Base-by-base conservation (phyloP, 331 rosid species). In the Saraca asoca region DNA sequence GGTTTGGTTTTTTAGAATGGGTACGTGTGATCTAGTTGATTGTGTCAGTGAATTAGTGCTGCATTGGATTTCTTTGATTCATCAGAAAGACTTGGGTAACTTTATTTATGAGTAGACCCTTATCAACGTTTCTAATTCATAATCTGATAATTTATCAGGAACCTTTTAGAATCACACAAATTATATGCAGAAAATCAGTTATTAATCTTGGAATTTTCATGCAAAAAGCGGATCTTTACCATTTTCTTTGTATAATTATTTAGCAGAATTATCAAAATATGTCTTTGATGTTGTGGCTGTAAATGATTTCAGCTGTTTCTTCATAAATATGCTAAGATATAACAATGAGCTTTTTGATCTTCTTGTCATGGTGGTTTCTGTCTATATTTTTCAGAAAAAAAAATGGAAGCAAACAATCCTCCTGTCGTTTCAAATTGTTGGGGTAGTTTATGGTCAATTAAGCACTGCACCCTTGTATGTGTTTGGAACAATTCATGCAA, bases 391-490 rank as follows among this genome's bases (percentile, higher is more conserved):
- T 53, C 85, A 85, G 89, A 76, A 75, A 64, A 81, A 82, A 73
- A 76, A 77, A 58, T 90, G 90, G 95, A 87, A 72, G 74, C 82
- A 85, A 58, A 80, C 85, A 41, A 57, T 81, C 55, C 85, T 87
- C 41, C 61, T 87, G 35, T 87, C 95, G 19, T 87, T 85, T 78
- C 96, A 90, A 79, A 87, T 88, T 68, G 74, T 90, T 58, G 96
- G 96, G 70, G 83, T 90, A 38, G 81, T 86, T 69, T 90, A 82
- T 74, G 95, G 96, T 54, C 96, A 90, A 68, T 73, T 90, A 17
- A 79, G 91, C 79, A 83, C 91, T 19, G 90, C 96, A 38, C 96
- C 96, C 37, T 70, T 90, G 0, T 90, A 85, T 61, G 95, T 90
- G 8, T 85, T 87, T 60, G 88, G 81, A 58, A 90, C 91, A 66